Evolutionary conservation across 108 stramenopile genomes (phyloP).

Genomic region (Mediolabrus comicus): DNA sequence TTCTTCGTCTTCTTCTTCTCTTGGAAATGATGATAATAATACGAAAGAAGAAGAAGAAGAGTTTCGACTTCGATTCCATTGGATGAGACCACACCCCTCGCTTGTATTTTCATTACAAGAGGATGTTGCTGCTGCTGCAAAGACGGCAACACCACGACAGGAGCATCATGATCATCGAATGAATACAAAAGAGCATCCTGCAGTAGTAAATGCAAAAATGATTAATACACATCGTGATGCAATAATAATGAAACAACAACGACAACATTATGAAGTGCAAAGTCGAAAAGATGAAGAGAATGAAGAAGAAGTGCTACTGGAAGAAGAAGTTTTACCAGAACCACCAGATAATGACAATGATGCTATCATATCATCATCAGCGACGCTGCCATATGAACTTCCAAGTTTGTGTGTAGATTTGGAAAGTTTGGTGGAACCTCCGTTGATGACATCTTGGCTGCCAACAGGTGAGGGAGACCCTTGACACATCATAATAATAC

Average conservation of each 20-base stretch:
- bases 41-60: conserved; percentile 11
- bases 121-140: not conserved
- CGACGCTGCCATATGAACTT: conserved; percentile 18
- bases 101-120: conserved; percentile 14
- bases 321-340: not conserved
- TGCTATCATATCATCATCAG: not conserved
- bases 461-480: conserved; percentile 1
- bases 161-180: not conserved
- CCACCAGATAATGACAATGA: not conserved
- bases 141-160: not conserved
- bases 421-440: conserved; percentile 35
- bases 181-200: not conserved
- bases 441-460: conserved; percentile 35
- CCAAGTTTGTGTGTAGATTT: conserved; percentile 33
- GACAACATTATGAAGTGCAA: not conserved
- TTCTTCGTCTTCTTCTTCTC: not conserved
- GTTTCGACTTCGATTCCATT: conserved; percentile 33
- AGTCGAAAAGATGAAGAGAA: not conserved
- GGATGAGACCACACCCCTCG: conserved; percentile 43
- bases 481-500: not conserved
- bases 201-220: conserved; percentile 9
- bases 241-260: not conserved
- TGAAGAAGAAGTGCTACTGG: not conserved
- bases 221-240: conserved; percentile 20
- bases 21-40: not conserved